phyloP scores from a whole-genome alignment of 2,329 filamentous ascomycete species.

The Cyphellophora attinorum region DNA sequence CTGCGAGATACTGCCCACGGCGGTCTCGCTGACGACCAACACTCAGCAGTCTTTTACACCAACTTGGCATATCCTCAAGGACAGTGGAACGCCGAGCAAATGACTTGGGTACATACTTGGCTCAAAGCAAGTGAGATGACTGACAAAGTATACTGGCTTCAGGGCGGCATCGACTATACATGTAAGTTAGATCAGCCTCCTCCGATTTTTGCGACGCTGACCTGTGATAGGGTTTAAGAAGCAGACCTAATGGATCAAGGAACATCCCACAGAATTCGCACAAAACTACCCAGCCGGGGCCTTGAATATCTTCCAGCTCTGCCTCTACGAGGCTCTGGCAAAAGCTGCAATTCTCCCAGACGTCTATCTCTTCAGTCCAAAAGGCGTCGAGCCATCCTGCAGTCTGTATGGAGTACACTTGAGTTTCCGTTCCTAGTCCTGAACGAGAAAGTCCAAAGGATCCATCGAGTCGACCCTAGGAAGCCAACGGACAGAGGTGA shows the following conservation, averaged over 20 bases:
- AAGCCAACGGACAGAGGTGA: not conserved
- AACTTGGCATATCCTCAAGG: not conserved
- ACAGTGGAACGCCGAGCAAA: too few relatives aligned
- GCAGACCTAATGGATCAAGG: not conserved
- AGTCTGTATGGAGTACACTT: not conserved
- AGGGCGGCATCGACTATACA: too few relatives aligned
- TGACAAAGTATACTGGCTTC: too few relatives aligned
- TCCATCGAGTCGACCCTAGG: slow-evolving; percentile 3
- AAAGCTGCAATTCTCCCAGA: slow-evolving; percentile 1
- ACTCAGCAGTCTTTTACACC: not conserved
- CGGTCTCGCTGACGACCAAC: not conserved
- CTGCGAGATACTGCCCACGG: not conserved
- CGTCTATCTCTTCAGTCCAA: slow-evolving; percentile 3
- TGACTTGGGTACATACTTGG: not conserved
- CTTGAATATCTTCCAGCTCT: not conserved
- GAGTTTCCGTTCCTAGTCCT: slow-evolving; percentile 1
- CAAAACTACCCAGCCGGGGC: too few relatives aligned
- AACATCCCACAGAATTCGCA: too few relatives aligned
- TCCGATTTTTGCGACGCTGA: too few relatives aligned
- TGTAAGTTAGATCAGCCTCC: too few relatives aligned
- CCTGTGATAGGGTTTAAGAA: not conserved
- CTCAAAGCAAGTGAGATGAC: too few relatives aligned
- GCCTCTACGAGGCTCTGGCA: slow-evolving; percentile 2
- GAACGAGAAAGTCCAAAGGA: slow-evolving; percentile 5
- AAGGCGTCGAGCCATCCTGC: not conserved